Evolutionary conservation across 2,329 filamentous ascomycete genomes (phyloP).

Genomic region (Ophiostoma sp.): DNA sequence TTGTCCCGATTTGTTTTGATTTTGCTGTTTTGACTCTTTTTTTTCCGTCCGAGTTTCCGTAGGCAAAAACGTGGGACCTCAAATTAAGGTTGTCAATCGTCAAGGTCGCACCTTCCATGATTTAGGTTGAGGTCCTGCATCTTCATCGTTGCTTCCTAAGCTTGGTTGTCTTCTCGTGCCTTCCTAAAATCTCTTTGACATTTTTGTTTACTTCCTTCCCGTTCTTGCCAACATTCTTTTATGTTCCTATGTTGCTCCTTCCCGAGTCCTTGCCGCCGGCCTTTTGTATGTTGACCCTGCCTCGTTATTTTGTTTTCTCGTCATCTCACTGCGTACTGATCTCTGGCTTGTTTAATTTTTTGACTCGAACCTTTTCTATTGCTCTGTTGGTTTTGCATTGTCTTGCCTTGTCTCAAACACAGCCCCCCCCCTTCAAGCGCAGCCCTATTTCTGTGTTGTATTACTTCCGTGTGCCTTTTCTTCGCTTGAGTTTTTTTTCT

Average conservation of each 20-base stretch:
- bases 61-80: not conserved
- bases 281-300: not conserved
- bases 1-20: not conserved
- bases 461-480: not conserved
- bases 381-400: not conserved
- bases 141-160: not conserved
- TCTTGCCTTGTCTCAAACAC: constrained; percentile 6
- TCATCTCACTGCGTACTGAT: not conserved
- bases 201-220: not conserved
- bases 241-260: not conserved
- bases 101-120: not conserved
- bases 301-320: not conserved
- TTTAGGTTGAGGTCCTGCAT: not conserved
- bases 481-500: not conserved
- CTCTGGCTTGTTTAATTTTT: not conserved
- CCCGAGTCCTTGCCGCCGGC: constrained; percentile 5
- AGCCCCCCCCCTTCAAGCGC: not conserved
- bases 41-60: not conserved
- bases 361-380: not conserved
- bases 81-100: not conserved
- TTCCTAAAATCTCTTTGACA: not conserved
- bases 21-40: not conserved
- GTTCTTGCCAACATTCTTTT: not conserved
- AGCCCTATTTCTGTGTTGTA: not conserved
- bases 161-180: not conserved